Evolutionary conservation across 2,329 filamentous ascomycete genomes (phyloP), one percentile per base, ranked within the genome.

Genomic region (Penicillium sclerotigenum): DNA sequence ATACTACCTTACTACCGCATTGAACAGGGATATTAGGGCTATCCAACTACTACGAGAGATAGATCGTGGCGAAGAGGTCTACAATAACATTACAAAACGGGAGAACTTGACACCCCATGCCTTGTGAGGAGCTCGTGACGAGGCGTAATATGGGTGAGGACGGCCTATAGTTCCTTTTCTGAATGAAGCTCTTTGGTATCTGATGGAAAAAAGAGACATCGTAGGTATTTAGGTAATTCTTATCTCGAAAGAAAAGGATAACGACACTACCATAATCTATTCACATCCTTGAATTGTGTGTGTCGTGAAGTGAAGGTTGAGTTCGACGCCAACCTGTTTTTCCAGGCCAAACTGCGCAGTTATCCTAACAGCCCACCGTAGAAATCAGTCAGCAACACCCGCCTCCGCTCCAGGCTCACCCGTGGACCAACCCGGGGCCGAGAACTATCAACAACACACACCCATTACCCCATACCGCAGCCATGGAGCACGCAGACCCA

Each of bases 401-500:
- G 26, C 36, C 26, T 43, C 48, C 48, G 38, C 28, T 51, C 48
- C 48, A 50, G 36, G 7, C 38, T 51, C 20, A 34, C 38, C 48
- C 37, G 29, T 51, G 48, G 48, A 51, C 48, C 38, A 45, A 51
- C 20, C 20, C 11, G 28, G 20, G 37, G 28, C 48, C 48, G 37
- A 45, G 43, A 52, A 43, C n/a, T 48, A 42, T 40, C 53, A 56
- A 46, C 59, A 53, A 51, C 54, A 20, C 54, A 20, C 31, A 42
- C 24, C 8, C 29, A 46, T 42, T 36, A 52, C 45, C 41, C 50
- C 37, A 59, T 24, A 48, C n/a, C 48, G 46, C 54, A 61, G 54
- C 45, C 46, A 75, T 73, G 72, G 70, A 73, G 28, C 60, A 66
- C 59, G 63, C 71, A 57, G 77, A 79, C 58, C 77, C 77, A 33